phyloP scores from a whole-genome alignment of 257 asterid species.

The Solanum pinnatisectum region DNA sequence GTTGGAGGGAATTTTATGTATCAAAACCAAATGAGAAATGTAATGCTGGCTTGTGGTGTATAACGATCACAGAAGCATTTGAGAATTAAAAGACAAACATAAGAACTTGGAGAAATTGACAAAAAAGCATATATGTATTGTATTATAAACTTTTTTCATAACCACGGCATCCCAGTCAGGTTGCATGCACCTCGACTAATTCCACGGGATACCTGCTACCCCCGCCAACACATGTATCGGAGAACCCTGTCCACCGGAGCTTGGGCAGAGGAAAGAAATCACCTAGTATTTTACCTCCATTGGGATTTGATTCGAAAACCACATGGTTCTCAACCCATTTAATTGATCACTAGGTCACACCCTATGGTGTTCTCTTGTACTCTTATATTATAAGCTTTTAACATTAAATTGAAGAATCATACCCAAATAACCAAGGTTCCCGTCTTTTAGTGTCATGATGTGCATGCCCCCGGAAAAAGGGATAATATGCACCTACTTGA shows the following conservation, averaged over 20 bases:
- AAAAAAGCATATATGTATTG: not conserved
- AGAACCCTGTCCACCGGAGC: not conserved
- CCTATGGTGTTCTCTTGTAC: not conserved
- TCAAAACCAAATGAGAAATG: not conserved
- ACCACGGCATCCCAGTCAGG: not conserved
- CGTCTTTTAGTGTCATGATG: constrained; percentile 98
- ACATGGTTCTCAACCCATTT: not conserved
- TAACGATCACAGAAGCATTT: not conserved
- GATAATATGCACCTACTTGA: constrained; percentile 96
- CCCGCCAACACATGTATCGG: not conserved
- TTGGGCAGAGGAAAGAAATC: not conserved
- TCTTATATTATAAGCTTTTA: not conserved
- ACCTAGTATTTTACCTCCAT: not conserved
- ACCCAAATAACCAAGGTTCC: constrained; percentile 99
- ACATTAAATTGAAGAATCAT: constrained; percentile 15
- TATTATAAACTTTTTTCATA: not conserved
- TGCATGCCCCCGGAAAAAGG: constrained; percentile 97
- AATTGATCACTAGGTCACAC: not conserved
- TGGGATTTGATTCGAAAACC: not conserved
- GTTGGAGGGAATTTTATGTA: not conserved
- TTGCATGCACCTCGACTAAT: not conserved
- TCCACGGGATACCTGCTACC: not conserved
- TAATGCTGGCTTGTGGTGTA: not conserved
- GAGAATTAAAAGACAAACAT: not conserved
- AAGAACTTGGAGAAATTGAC: not conserved